These are phyloP conservation scores for Diplodia intermedia DNA, from an alignment of 2,329 filamentous ascomycete genomes.

Conservation along the genomic window DNA sequence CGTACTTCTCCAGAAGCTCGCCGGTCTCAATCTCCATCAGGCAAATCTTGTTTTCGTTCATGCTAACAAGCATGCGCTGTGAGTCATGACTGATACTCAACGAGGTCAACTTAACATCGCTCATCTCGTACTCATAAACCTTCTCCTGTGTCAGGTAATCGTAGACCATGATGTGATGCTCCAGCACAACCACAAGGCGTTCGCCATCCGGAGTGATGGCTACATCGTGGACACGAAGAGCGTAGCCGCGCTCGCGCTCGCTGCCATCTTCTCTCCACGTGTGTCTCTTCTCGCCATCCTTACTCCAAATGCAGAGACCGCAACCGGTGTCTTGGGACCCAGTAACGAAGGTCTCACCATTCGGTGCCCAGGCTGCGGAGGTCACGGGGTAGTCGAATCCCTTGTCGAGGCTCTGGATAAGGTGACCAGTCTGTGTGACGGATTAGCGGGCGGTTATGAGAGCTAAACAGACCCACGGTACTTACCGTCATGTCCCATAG, in stretches of 20 bases:
- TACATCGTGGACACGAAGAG: constrained; percentile 80
- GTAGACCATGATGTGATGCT: constrained; percentile 78
- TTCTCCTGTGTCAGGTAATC: constrained; percentile 77
- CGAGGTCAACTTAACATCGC: constrained; percentile 74
- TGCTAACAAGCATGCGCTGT: constrained; percentile 81
- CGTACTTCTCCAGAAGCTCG: constrained; percentile 74
- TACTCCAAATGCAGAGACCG: constrained; percentile 63
- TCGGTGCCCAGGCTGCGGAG: constrained; percentile 85
- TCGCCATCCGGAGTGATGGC: constrained; percentile 81
- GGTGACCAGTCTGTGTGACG: constrained; percentile 50
- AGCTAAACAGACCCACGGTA: not conserved
- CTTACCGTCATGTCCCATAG: constrained; percentile 69
- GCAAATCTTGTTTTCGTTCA: constrained; percentile 76
- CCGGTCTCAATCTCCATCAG: constrained; percentile 78
- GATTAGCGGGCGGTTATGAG: not conserved
- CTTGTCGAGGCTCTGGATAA: constrained; percentile 66
- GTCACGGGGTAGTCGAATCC: constrained; percentile 82
- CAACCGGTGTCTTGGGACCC: constrained; percentile 54
- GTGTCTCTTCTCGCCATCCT: constrained; percentile 66
- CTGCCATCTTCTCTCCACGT: constrained; percentile 67
- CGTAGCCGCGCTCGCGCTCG: constrained; percentile 26
- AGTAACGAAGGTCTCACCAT: constrained; percentile 78
- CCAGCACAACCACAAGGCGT: constrained; percentile 79
- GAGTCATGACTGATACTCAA: constrained; percentile 83
- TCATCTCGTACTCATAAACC: constrained; percentile 74